Conservation (phyloP, 331 rosid genomes). For the Rhamnella rubrinervis region DNA sequence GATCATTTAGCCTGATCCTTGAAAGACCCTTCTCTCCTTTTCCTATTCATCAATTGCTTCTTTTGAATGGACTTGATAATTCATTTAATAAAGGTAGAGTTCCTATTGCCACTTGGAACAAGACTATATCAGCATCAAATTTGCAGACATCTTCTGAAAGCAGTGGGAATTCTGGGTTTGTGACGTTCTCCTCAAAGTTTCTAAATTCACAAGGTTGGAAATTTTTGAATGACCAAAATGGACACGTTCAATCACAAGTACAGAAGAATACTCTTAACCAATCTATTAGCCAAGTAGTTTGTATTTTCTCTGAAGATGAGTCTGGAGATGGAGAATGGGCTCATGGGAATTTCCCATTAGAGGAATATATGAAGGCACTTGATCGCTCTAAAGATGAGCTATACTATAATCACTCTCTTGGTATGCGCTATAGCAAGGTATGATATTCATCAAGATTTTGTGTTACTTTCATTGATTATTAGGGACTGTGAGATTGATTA, state of each 20-base stretch:
- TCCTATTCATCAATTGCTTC: slow-evolving; percentile 77
- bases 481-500: background rate
- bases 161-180: slow-evolving; percentile 69
- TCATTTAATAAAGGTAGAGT: slow-evolving; percentile 79
- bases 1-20: slow-evolving; percentile 50
- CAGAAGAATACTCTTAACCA: slow-evolving; percentile 44
- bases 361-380: slow-evolving; percentile 77
- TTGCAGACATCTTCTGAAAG: slow-evolving; percentile 52
- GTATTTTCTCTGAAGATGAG: slow-evolving; percentile 69
- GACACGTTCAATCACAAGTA: slow-evolving; percentile 40
- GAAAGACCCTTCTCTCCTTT: slow-evolving; percentile 68
- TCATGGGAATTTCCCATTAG: slow-evolving; percentile 84
- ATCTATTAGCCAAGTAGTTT: slow-evolving; percentile 49
- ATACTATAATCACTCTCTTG: slow-evolving; percentile 77
- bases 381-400: slow-evolving; percentile 84
- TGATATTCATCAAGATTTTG: slow-evolving; percentile 11
- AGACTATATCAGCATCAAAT: slow-evolving; percentile 55
- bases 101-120: slow-evolving; percentile 79
- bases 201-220: slow-evolving; percentile 59
- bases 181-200: slow-evolving; percentile 67
- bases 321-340: slow-evolving; percentile 87
- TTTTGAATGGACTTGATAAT: slow-evolving; percentile 56
- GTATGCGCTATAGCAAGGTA: slow-evolving; percentile 93
- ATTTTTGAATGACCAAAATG: slow-evolving; percentile 48
- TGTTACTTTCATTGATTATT: background rate